Percentiles rank a stretch among this genome's conserved stretches.
These are phyloP conservation scores for Apocynum venetum DNA, from an alignment of 257 asterid species.

Conservation along the genomic window DNA sequence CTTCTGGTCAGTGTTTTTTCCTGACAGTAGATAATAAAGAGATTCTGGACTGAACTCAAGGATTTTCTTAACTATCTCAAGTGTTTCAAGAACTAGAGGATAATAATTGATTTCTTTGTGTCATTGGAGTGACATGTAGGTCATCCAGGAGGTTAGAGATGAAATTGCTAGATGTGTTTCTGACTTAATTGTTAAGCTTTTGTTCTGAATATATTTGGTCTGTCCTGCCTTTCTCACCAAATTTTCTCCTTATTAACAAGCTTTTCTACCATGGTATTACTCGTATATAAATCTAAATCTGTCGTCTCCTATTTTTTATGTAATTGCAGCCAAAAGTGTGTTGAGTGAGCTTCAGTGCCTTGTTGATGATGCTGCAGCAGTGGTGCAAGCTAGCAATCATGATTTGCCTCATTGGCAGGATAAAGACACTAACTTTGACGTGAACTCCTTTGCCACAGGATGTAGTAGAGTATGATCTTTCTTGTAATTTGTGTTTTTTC, in stretches of 20 bases:
- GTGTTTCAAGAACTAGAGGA: too few species aligned
- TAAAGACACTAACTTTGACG: slow-evolving; percentile 23
- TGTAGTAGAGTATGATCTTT: slow-evolving; percentile 27
- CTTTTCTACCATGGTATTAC: neutral
- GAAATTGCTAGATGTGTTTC: neutral
- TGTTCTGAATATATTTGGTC: neutral
- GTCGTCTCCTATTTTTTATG: neutral
- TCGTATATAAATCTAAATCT: neutral
- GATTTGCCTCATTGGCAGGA: slow-evolving; percentile 23
- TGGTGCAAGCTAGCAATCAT: slow-evolving; percentile 31
- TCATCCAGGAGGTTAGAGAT: too few species aligned
- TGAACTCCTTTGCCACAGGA: slow-evolving; percentile 23
- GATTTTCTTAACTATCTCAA: neutral
- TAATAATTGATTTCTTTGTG: too few species aligned
- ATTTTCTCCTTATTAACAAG: neutral
- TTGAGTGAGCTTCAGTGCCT: slow-evolving; percentile 55
- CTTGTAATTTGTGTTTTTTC: slow-evolving; percentile 8
- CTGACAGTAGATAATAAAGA: neutral
- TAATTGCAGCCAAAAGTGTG: slow-evolving; percentile 45
- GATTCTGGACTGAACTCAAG: neutral
- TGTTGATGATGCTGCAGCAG: slow-evolving; percentile 41
- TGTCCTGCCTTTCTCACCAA: neutral
- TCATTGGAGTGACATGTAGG: too few species aligned
- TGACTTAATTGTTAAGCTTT: neutral
- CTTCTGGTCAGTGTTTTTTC: too few species aligned